Conservation (phyloP, 176 grass and related monocot genomes). For the Oryza brachyantha region DNA sequence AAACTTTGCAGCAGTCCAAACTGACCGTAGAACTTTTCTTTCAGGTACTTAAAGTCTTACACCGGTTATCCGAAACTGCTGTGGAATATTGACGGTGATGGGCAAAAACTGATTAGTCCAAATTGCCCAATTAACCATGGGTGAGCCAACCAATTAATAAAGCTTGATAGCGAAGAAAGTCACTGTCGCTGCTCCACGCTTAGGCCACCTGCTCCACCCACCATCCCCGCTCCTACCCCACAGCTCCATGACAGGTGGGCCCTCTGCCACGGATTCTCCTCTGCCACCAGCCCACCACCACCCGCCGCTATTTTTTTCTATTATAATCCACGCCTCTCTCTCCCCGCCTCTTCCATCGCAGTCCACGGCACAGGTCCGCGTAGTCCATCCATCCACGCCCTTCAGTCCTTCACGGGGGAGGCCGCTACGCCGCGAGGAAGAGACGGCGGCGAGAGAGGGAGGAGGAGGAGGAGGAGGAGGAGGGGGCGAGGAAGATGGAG, state of each 20-base stretch:
- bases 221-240: not conserved
- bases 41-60: too few species aligned
- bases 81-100: not conserved
- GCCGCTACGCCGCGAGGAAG: too few species aligned
- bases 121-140: too few species aligned
- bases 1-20: too few species aligned
- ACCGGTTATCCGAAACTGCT: not conserved
- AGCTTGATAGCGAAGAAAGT: not conserved
- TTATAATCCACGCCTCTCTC: conserved; percentile 15
- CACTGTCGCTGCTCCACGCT: not conserved
- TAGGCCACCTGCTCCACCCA: conserved; percentile 18
- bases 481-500: conserved; percentile 51
- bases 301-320: conserved; percentile 11
- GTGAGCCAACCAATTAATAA: not conserved
- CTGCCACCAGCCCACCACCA: not conserved
- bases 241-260: conserved; percentile 21
- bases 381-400: too few species aligned
- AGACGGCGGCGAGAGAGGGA: too few species aligned
- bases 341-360: not conserved
- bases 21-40: too few species aligned
- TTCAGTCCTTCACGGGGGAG: too few species aligned
- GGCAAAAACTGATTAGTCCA: too few species aligned
- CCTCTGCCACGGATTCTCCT: not conserved
- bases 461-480: conserved; percentile 2
- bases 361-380: too few species aligned